These are phyloP conservation scores for Taphrina flavorubra DNA, from an alignment of 1,139 yeast species.

Conservation along the genomic window DNA sequence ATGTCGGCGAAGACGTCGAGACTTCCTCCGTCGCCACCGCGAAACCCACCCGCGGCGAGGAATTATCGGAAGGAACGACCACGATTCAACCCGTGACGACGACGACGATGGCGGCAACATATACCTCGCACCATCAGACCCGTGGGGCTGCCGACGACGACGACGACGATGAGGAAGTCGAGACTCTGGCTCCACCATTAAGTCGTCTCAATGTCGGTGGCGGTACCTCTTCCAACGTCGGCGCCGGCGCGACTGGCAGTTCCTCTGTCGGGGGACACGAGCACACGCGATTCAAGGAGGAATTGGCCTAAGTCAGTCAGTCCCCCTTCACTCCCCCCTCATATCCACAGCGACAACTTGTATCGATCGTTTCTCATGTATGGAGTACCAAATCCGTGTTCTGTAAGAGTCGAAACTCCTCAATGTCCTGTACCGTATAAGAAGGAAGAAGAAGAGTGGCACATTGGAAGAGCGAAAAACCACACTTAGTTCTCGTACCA, in stretches of 20 bases:
- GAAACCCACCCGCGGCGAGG: slow-evolving; percentile 18
- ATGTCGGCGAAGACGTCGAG: slow-evolving; percentile 24
- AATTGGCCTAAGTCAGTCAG: slow-evolving; percentile 21
- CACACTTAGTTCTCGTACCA: too few relatives aligned
- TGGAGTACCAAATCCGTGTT: neutral
- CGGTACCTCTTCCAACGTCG: too few relatives aligned
- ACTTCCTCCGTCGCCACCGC: slow-evolving; percentile 33
- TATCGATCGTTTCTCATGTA: too few relatives aligned
- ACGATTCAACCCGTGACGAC: neutral
- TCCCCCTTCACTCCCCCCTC: too few relatives aligned
- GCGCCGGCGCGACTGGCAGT: neutral
- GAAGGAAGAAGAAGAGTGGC: neutral
- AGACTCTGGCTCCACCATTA: slow-evolving; percentile 13
- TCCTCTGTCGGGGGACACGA: slow-evolving; percentile 3
- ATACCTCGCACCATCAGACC: neutral
- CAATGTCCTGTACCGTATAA: neutral
- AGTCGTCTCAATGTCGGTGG: neutral
- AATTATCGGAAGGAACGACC: neutral
- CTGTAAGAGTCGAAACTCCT: neutral
- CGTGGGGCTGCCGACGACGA: too few relatives aligned
- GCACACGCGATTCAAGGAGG: slow-evolving; percentile 39
- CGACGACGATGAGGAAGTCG: slow-evolving; percentile 19
- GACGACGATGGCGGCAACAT: neutral
- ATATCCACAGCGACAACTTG: neutral
- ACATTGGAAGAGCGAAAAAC: too few relatives aligned